These are phyloP conservation scores for Euphorbia pulcherrima DNA, from an alignment of 345 rosid genomes.

Conservation along the genomic window DNA sequence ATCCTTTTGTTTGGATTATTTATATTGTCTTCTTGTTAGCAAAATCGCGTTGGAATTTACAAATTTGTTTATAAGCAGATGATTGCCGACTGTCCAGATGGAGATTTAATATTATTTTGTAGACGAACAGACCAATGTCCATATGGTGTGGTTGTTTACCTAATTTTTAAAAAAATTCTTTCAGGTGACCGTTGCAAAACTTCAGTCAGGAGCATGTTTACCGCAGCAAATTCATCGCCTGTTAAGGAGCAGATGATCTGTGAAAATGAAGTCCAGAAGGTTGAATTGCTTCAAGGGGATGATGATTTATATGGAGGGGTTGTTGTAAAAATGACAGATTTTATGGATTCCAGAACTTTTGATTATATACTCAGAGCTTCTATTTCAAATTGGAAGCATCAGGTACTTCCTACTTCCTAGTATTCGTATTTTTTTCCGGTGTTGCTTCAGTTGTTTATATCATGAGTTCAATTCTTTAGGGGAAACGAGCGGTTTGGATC, in stretches of 20 bases:
- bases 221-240: constrained; percentile 19
- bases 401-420: constrained; percentile 38
- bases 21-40: neutral
- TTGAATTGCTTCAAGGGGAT: constrained; percentile 35
- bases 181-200: constrained; percentile 11
- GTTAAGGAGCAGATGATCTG: constrained; percentile 13
- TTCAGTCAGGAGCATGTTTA: constrained; percentile 18
- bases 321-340: constrained; percentile 34
- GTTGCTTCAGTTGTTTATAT: neutral
- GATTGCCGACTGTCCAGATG: neutral
- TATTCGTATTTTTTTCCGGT: neutral
- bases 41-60: neutral
- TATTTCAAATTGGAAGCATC: constrained; percentile 42
- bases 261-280: constrained; percentile 19
- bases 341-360: constrained; percentile 43
- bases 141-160: neutral
- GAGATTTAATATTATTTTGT: neutral
- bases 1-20: neutral
- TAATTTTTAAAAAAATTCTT: neutral
- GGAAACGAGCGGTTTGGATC: constrained; percentile 71
- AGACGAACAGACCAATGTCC: too few relatives aligned
- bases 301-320: constrained; percentile 56
- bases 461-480: constrained; percentile 32
- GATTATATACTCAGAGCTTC: constrained; percentile 47
- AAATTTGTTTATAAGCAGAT: neutral